Conservation (phyloP, 192 early-diverging fungal genomes). For the Rhizophagus clarus region DNA sequence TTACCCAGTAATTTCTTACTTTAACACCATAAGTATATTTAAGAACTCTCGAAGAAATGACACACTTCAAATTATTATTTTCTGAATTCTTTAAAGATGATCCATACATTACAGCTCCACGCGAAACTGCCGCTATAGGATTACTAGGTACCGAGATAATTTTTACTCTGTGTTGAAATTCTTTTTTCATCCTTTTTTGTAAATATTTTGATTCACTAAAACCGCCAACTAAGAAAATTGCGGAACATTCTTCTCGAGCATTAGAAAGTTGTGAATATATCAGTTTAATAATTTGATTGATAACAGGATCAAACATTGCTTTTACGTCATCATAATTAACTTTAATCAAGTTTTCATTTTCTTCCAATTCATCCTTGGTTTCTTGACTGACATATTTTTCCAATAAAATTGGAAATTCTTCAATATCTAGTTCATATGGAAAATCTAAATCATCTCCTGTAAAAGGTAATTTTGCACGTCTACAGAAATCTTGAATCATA, state of each 20-base stretch:
- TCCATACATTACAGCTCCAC: neutral
- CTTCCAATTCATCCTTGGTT: constrained; percentile 38
- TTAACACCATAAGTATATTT: too few species aligned
- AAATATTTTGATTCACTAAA: constrained; percentile 42
- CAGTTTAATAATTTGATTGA: constrained; percentile 37
- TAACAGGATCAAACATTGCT: constrained; percentile 39
- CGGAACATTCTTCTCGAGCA: constrained; percentile 16
- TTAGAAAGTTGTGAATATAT: neutral
- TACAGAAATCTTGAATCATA: neutral
- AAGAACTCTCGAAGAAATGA: neutral
- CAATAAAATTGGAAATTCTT: neutral
- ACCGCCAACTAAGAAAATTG: constrained; percentile 45
- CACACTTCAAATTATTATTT: neutral
- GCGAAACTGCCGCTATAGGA: constrained; percentile 31
- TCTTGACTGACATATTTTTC: neutral
- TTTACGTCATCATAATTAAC: constrained; percentile 43
- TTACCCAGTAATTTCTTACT: too few species aligned
- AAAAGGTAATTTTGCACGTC: neutral
- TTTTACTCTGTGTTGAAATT: constrained; percentile 36
- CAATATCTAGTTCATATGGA: neutral
- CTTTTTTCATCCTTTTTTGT: constrained; percentile 37
- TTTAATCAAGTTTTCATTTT: constrained; percentile 46
- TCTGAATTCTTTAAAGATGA: too few species aligned
- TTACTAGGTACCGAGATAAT: constrained; percentile 36
- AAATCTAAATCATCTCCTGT: neutral